Evolutionary conservation across 768 basidiomycete species (phyloP), one percentile per base, ranked within the genome.

Genomic region (Pisolithus marmoratus): DNA sequence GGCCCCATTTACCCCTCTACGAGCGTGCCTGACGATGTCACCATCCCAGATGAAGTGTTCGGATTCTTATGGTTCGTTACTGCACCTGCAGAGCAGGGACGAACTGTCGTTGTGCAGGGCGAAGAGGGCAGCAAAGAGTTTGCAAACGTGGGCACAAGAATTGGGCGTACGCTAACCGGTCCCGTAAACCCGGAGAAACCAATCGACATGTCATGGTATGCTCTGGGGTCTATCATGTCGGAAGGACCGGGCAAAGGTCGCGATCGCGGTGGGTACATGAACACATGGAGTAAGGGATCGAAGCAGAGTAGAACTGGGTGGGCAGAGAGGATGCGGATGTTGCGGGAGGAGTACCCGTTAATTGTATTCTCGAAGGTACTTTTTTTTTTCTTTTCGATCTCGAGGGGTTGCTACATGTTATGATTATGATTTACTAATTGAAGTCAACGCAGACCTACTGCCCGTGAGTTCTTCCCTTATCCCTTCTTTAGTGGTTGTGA

Each of bases 341-440:
- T 90, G 44, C 70, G 77, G 36, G 60, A 72, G 17, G 65, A 78
- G 29, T 74, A 79, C 58, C 89, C 89, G 2, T 67, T 92, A 7
- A 72, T 91, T 42, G 81, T 92, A 12, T 90, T 92, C 60, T 90
- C 88, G 74, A 92, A 92, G 75, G 87, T 84, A 50, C 29, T 74
- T 66, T 20, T 22, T 41, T 5, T 41, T 5, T 40, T 26, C 6
- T 15, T 56, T n/a, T 29, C 44, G 46, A 20, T 46, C n/a, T n/a
- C n/a, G 36, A 22, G 8, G 7, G 8, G 17, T 15, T 24, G 38
- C 29, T 9, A 11, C 29, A 29, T 29, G 29, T 15, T 15, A 31
- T 27, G 53, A 17, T 19, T 24, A 24, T 5, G 15, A 19, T 29
- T 3, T 26, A 7, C 36, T 8, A 8, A 29, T n/a, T 24, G 20